Evolutionary conservation across 140 eudicot genomes (phyloP).

Genomic region (Bidens hawaiensis): DNA sequence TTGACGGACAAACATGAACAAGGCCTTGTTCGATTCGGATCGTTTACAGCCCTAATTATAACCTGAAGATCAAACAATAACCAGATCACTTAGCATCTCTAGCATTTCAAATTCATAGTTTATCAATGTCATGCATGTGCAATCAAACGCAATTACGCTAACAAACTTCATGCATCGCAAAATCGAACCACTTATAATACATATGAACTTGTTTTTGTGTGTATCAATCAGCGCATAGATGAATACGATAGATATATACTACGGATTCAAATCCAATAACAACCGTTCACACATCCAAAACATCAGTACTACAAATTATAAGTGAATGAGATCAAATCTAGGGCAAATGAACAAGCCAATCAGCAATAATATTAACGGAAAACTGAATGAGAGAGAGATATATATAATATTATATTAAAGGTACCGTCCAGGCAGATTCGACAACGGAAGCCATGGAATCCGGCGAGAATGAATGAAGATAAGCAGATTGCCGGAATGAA

Average conservation of each 20-base stretch:
- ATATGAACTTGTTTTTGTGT: too few species aligned
- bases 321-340: conserved; percentile 22
- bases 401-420: too few species aligned
- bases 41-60: conserved; percentile 4
- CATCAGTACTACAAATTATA: not conserved
- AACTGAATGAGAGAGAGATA: conserved; percentile 1
- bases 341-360: conserved; percentile 22
- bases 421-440: conserved; percentile 82
- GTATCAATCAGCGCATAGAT: too few species aligned
- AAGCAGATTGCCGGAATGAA: conserved; percentile 21
- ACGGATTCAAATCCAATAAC: too few species aligned
- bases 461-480: conserved; percentile 4
- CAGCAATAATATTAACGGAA: not conserved
- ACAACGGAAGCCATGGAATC: conserved; percentile 60
- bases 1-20: too few species aligned
- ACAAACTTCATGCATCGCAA: not conserved
- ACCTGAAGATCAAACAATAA: conserved; percentile 4
- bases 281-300: not conserved
- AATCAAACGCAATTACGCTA: conserved; percentile 4
- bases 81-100: not conserved
- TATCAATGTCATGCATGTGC: conserved; percentile 23
- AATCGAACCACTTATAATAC: not conserved
- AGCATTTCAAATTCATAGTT: not conserved
- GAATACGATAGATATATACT: too few species aligned
- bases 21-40: too few species aligned